Percentiles rank a stretch among this genome's conserved stretches.
Conservation (phyloP, 352 stramenopile genomes). For the Phytophthora quininea region DNA sequence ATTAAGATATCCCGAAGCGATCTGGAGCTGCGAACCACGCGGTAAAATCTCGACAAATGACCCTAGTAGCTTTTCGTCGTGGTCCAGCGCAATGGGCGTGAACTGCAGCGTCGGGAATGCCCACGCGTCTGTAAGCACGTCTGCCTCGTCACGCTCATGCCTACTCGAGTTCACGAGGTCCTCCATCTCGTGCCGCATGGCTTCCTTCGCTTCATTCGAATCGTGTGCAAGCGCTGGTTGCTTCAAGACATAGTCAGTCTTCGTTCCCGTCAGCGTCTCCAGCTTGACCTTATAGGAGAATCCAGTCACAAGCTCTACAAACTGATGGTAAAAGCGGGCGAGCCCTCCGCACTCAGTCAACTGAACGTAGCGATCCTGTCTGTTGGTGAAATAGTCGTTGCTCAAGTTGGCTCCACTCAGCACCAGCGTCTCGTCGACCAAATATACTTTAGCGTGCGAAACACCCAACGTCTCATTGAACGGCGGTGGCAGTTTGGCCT, state of each 20-base stretch:
- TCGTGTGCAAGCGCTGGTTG: conserved; percentile 36
- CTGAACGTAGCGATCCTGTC: conserved; percentile 83
- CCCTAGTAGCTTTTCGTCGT: conserved; percentile 62
- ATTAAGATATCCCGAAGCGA: conserved; percentile 84
- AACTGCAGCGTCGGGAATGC: conserved; percentile 83
- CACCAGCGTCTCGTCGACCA: conserved; percentile 81
- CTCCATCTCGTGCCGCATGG: conserved; percentile 54
- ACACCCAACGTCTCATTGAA: conserved; percentile 87
- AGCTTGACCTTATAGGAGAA: conserved; percentile 57
- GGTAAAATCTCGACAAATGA: conserved; percentile 55
- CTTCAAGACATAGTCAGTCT: conserved; percentile 33
- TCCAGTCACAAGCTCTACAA: conserved; percentile 55
- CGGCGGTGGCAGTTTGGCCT: conserved; percentile 63
- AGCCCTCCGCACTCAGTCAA: conserved; percentile 54
- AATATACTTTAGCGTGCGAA: conserved; percentile 85
- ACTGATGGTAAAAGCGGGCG: conserved; percentile 73
- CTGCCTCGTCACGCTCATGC: conserved; percentile 14
- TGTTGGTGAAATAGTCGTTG: conserved; percentile 84
- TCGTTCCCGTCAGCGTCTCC: conserved; percentile 6
- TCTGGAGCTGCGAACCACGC: conserved; percentile 50
- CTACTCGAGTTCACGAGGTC: conserved; percentile 40
- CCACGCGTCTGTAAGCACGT: conserved; percentile 54
- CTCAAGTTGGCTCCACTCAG: conserved; percentile 86
- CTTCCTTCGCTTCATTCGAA: conserved; percentile 37
- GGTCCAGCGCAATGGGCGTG: conserved; percentile 56